Evolutionary conservation across 148 eudicot genomes (phyloP).

Genomic region (Rhododendron ferrugineum): DNA sequence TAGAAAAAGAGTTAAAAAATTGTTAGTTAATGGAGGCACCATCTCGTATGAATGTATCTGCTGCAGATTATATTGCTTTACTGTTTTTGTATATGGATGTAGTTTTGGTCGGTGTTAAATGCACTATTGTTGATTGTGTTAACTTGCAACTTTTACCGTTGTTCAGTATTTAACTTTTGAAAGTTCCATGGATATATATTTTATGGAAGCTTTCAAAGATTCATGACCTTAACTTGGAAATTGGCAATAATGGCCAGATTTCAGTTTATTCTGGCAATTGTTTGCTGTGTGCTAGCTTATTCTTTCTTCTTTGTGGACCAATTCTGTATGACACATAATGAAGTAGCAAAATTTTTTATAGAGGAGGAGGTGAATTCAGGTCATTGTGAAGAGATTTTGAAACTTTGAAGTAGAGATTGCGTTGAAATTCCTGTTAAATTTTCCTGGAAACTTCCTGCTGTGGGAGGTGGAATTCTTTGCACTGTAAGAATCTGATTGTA

Average conservation of each 20-base stretch:
- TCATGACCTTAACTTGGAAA: too few species aligned
- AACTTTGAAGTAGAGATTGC: background rate
- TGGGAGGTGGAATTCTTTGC: background rate
- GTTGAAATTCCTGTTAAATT: background rate
- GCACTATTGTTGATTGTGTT: background rate
- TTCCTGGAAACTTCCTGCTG: background rate
- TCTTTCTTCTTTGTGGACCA: background rate
- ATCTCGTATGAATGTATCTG: background rate
- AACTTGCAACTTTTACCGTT: background rate
- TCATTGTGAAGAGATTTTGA: background rate
- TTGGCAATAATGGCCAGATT: background rate
- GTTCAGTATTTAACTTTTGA: too few species aligned
- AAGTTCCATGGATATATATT: too few species aligned
- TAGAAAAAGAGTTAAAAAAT: background rate
- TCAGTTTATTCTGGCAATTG: background rate
- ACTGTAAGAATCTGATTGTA: background rate
- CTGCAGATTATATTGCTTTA: background rate
- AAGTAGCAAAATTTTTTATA: background rate
- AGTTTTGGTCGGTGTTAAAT: background rate
- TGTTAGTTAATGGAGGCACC: background rate
- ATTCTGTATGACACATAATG: too few species aligned
- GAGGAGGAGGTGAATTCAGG: background rate
- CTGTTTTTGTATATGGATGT: background rate
- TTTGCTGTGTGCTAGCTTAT: background rate
- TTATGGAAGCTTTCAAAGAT: too few species aligned